Percentiles rank a stretch among this genome's conserved stretches.
These are phyloP conservation scores for Fragilaria radians DNA, from an alignment of 108 stramenopile genomes.

Conservation along the genomic window DNA sequence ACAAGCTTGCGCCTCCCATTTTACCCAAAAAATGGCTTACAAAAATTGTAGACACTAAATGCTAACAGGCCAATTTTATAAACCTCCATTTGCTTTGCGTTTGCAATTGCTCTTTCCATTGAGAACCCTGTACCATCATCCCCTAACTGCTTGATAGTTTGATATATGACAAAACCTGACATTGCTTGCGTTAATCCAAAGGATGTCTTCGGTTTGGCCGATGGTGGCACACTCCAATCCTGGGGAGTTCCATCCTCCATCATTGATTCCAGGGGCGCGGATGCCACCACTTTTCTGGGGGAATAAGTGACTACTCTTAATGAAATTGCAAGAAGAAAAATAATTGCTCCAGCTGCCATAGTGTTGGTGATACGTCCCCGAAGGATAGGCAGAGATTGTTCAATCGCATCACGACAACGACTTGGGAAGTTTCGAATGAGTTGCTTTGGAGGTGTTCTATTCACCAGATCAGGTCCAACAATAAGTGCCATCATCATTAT, in stretches of 20 bases:
- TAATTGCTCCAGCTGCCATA: conserved; percentile 13
- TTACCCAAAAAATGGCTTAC: conserved; percentile 14
- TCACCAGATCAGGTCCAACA: conserved; percentile 26
- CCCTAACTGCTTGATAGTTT: conserved; percentile 23
- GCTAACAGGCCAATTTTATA: conserved; percentile 30
- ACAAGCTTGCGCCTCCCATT: too few species aligned
- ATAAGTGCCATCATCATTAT: conserved; percentile 18
- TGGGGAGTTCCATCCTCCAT: conserved; percentile 32
- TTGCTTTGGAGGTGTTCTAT: neutral
- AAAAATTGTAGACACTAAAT: conserved; percentile 29
- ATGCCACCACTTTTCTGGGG: neutral
- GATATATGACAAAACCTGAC: conserved; percentile 25
- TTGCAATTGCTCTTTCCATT: conserved; percentile 26
- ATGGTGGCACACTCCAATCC: conserved; percentile 15
- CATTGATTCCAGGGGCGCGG: neutral
- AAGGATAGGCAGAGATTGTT: conserved; percentile 14
- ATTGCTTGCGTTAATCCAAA: conserved; percentile 6
- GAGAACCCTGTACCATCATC: conserved; percentile 14
- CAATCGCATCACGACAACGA: conserved; percentile 15
- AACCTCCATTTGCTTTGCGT: conserved; percentile 18
- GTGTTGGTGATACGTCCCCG: conserved; percentile 16
- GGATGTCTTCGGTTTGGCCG: conserved; percentile 3
- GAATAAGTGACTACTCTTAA: conserved; percentile 9
- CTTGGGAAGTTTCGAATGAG: conserved; percentile 27
- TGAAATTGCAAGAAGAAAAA: conserved; percentile 14